Evolutionary conservation across 305 asterid species (phyloP), one percentile per base, ranked within the genome.

Genomic region (Andrographis paniculata): DNA sequence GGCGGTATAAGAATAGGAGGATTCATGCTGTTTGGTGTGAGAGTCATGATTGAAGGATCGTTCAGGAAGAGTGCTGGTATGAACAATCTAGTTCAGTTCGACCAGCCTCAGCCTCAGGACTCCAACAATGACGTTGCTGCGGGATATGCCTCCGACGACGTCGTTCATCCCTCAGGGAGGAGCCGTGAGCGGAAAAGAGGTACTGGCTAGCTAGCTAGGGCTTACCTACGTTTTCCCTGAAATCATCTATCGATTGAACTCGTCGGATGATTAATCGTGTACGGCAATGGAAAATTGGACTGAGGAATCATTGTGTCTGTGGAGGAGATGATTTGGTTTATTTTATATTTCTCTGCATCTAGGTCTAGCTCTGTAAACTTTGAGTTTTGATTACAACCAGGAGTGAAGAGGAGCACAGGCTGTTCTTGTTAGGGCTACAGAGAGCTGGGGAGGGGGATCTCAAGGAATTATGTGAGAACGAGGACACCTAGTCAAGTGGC

Each of bases 401-500:
- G 96, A 83, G 83, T 19, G 96, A 87, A 65, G 91, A 80, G 56
- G 94, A 87, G 49, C 96, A 87, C 65, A 76, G 68, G 60, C 75
- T 87, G 2, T 87, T 87, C 58, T 56, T 87, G 41, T 14, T 83
- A 38, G 96, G 96, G 58, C 72, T 87, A 72, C 91, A 80, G 42
- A 83, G 70, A 19, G 94, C 80, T n/a, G 96, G 96, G 37, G 83
- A 80, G 72, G 96, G 96, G 96, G 30, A 87, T 87, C 48, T 83
- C 94, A 17, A 80, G 85, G 45, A 87, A 87, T 63, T 83, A 80
- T 50, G 96, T 87, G 18, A 83, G 74, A 61, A 76, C 94, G 24
- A 71, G 96, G 41, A 83, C 96, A 11, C 94, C 96, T 1, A 87
- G 94, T 6, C 96, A 87, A 45, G 96, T 87, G 12, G 96, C 96